Conservation (phyloP, 129 eudicot genomes). For the Chrysanthemum makinoi region DNA sequence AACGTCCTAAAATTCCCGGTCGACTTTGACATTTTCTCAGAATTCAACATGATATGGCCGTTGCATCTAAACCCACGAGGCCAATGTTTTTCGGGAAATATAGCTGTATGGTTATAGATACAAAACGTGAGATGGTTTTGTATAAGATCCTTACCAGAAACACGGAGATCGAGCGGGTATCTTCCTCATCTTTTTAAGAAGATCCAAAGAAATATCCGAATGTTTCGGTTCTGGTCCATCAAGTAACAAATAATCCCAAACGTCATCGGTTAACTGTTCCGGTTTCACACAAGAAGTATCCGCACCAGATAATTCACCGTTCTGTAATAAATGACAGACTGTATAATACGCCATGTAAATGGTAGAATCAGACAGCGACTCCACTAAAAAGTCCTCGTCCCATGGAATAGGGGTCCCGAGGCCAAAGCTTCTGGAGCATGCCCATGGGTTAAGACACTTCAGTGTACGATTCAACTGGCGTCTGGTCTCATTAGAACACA, state of each 20-base stretch:
- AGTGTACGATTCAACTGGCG: too few relatives aligned
- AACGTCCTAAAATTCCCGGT: constrained; percentile 82
- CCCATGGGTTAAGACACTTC: too few relatives aligned
- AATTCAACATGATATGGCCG: constrained; percentile 76
- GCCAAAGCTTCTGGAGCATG: too few relatives aligned
- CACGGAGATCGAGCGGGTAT: constrained; percentile 82
- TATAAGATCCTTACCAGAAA: constrained; percentile 85
- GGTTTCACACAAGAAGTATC: constrained; percentile 51
- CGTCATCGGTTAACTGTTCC: constrained; percentile 71
- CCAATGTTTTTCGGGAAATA: constrained; percentile 71
- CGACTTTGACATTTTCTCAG: constrained; percentile 87
- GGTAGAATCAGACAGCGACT: constrained; percentile 81
- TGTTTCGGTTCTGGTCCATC: constrained; percentile 61
- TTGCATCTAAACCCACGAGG: constrained; percentile 84
- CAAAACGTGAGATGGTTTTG: constrained; percentile 80
- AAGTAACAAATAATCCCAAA: constrained; percentile 74
- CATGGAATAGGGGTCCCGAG: too few relatives aligned
- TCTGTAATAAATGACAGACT: constrained; percentile 64
- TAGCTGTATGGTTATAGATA: constrained; percentile 73
- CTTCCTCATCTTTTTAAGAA: constrained; percentile 68
- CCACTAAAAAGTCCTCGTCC: constrained; percentile 39
- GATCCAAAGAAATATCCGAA: constrained; percentile 37
- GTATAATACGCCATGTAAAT: constrained; percentile 88
- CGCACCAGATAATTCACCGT: constrained; percentile 63
- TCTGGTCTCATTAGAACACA: too few relatives aligned